Percentiles rank a stretch among this genome's conserved stretches.
These are phyloP conservation scores for Spergularia marina DNA, from an alignment of 148 eudicot species.

Conservation along the genomic window DNA sequence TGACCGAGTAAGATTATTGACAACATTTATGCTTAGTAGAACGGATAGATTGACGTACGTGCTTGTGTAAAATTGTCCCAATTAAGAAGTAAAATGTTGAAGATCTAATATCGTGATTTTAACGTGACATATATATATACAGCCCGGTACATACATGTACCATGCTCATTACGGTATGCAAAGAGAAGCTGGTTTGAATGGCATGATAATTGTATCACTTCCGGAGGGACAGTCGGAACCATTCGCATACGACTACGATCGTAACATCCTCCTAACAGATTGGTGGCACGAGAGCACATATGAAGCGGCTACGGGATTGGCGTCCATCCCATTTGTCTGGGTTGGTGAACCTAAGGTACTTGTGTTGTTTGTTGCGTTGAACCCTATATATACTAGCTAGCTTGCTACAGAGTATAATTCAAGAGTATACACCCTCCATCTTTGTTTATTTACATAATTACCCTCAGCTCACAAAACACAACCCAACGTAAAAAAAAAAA, in stretches of 20 bases:
- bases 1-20: slow-evolving; percentile 44
- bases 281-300: slow-evolving; percentile 70
- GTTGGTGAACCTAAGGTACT: slow-evolving; percentile 87
- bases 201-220: slow-evolving; percentile 54
- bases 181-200: slow-evolving; percentile 65
- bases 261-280: slow-evolving; percentile 60
- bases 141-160: slow-evolving; percentile 82
- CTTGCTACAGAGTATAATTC: too few relatives aligned
- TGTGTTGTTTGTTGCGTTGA: background rate
- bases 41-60: background rate
- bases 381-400: too few relatives aligned
- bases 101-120: background rate
- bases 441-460: too few relatives aligned
- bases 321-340: slow-evolving; percentile 67
- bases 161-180: slow-evolving; percentile 91
- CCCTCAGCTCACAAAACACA: too few relatives aligned
- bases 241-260: slow-evolving; percentile 58
- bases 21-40: too few relatives aligned
- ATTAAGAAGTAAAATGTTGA: too few relatives aligned
- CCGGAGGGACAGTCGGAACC: slow-evolving; percentile 59
- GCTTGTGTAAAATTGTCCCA: too few relatives aligned
- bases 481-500: too few relatives aligned
- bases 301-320: slow-evolving; percentile 57
- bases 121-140: slow-evolving; percentile 39
- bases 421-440: too few relatives aligned